Conservation (phyloP, 306 rosid genomes). For the Dalbergia cochinchinensis region DNA sequence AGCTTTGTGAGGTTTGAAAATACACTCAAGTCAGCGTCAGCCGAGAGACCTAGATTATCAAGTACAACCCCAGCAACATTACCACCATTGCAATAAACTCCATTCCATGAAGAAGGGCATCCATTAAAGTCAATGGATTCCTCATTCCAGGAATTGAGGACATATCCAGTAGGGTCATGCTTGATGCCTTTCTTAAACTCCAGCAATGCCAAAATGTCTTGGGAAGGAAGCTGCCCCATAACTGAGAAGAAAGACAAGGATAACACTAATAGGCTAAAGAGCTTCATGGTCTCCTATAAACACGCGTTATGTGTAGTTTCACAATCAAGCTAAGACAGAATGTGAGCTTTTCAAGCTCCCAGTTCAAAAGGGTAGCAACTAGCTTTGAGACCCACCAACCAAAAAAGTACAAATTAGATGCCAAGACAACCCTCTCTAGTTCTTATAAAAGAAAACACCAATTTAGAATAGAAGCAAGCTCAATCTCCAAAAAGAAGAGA, state of each 20-base stretch:
- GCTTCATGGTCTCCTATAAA: constrained; percentile 59
- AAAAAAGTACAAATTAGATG: constrained; percentile 22
- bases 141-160: constrained; percentile 92
- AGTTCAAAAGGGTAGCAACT: constrained; percentile 39
- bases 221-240: constrained; percentile 94
- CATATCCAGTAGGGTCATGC: constrained; percentile 95
- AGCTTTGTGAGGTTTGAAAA: constrained; percentile 88
- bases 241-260: constrained; percentile 68
- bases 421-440: constrained; percentile 39
- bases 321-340: constrained; percentile 43
- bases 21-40: constrained; percentile 76
- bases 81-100: constrained; percentile 87
- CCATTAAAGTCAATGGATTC: constrained; percentile 98
- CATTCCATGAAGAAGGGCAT: constrained; percentile 98
- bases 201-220: constrained; percentile 88
- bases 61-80: constrained; percentile 96
- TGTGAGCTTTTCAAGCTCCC: constrained; percentile 28
- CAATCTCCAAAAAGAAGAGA: constrained; percentile 32
- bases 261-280: constrained; percentile 64
- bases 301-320: constrained; percentile 10
- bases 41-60: constrained; percentile 83
- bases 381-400: constrained; percentile 35
- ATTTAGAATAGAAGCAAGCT: constrained; percentile 29
- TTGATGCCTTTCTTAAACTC: constrained; percentile 91
- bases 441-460: constrained; percentile 37